Conservation (phyloP, 805 yeast species). For the Wickerhamiella qilinensis region DNA sequence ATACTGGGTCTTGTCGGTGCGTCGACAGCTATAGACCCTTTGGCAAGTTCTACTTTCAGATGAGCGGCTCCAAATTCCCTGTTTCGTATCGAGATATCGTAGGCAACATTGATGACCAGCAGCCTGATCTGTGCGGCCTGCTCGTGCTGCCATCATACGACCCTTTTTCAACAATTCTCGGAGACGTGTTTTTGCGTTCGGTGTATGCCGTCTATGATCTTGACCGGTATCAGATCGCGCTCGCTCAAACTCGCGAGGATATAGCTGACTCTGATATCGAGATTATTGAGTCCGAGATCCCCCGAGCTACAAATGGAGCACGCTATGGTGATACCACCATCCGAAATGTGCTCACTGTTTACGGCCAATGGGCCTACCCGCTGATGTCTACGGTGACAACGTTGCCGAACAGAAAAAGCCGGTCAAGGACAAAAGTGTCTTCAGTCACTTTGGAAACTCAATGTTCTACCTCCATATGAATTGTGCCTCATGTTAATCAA, state of each 20-base stretch:
- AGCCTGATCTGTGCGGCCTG: background rate
- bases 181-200: conserved; percentile 41
- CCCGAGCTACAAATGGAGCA: conserved; percentile 15
- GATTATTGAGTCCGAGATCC: conserved; percentile 12
- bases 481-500: too few species aligned
- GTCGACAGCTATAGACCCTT: conserved; percentile 2
- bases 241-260: conserved; percentile 25
- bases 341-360: background rate
- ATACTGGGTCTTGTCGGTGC: conserved; percentile 2
- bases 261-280: conserved; percentile 13
- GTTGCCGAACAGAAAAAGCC: too few species aligned
- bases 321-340: conserved; percentile 8
- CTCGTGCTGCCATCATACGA: conserved; percentile 4
- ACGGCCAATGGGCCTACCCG: background rate
- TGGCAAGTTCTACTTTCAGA: conserved; percentile 7
- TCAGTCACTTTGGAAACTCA: too few species aligned
- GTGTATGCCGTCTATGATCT: conserved; percentile 53
- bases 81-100: conserved; percentile 7
- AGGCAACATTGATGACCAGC: conserved; percentile 1
- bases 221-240: conserved; percentile 37
- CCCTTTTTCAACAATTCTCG: conserved; percentile 20
- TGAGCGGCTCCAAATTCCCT: conserved; percentile 10
- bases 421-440: too few species aligned
- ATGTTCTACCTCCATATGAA: too few species aligned
- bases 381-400: background rate